phyloP scores from a whole-genome alignment of 2,329 filamentous ascomycete species.

The Neofusicoccum kwambonambiense region DNA sequence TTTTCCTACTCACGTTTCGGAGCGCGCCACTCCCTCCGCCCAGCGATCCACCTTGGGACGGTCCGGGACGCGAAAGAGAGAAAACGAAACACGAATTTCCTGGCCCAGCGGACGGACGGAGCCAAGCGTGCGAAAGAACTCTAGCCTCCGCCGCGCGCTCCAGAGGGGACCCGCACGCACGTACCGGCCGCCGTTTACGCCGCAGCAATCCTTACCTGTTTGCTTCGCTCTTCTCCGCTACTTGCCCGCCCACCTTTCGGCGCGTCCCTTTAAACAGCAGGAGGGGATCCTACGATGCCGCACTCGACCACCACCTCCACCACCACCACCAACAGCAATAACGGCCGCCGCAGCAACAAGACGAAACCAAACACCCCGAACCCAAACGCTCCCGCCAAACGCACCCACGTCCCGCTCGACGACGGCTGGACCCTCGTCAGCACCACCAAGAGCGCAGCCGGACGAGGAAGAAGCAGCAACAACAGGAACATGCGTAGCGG shows the following conservation, averaged over 20 bases:
- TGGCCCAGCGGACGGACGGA: too few species aligned
- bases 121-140: too few species aligned
- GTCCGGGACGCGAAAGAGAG: too few species aligned
- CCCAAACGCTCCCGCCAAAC: slow-evolving; percentile 25
- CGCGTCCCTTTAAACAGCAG: neutral
- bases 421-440: slow-evolving; percentile 41
- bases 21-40: too few species aligned
- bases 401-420: slow-evolving; percentile 28
- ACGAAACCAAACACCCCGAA: neutral
- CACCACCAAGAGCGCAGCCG: slow-evolving; percentile 24
- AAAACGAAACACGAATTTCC: too few species aligned
- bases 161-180: too few species aligned
- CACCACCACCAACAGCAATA: neutral
- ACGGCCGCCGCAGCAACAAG: neutral
- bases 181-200: neutral
- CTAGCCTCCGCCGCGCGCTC: too few species aligned
- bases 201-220: neutral
- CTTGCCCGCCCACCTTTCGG: neutral
- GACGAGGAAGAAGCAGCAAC: slow-evolving; percentile 33
- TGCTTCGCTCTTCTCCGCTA: neutral
- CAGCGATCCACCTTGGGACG: too few species aligned
- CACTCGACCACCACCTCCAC: neutral
- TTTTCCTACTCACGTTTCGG: too few species aligned
- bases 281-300: neutral
- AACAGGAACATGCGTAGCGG: neutral